A percentile compares a stretch with the other conserved stretches of the same genome.
phyloP scores from a whole-genome alignment of 2,329 filamentous ascomycete species.

The Monascus ruber region DNA sequence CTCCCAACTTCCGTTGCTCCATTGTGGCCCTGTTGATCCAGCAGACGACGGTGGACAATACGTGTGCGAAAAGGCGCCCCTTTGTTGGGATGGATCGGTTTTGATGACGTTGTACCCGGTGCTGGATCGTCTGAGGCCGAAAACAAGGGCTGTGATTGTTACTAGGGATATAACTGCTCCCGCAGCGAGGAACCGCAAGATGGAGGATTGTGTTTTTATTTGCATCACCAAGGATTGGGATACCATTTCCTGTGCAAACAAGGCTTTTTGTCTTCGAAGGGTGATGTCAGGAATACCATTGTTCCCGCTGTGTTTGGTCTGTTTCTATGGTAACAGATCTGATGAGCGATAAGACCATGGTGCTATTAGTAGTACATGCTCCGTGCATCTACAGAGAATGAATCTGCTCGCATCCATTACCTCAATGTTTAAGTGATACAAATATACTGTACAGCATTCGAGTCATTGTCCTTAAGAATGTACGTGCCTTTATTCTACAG shows the following conservation, averaged over 20 bases:
- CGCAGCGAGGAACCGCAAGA: constrained; percentile 17
- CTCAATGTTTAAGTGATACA: too few species aligned
- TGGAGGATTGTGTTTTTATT: constrained; percentile 8
- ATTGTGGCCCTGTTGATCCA: background rate
- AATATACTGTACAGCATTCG: too few species aligned
- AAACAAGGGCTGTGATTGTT: constrained; percentile 17
- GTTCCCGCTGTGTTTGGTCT: constrained; percentile 4
- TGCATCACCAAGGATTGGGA: background rate
- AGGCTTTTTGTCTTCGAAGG: background rate
- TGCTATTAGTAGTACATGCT: too few species aligned
- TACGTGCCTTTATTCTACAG: background rate
- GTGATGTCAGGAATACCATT: background rate
- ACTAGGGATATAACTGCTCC: constrained; percentile 16
- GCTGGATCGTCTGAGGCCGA: constrained; percentile 7
- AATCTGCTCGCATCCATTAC: too few species aligned
- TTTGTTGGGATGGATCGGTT: background rate
- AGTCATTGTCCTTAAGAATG: too few species aligned
- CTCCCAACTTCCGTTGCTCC: constrained; percentile 15
- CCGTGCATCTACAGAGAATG: too few species aligned
- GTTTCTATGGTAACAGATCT: constrained; percentile 16
- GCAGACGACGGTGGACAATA: background rate
- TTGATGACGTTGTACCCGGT: background rate
- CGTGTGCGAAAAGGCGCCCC: background rate
- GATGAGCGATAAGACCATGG: background rate
- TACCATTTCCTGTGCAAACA: too few species aligned